phyloP scores from a whole-genome alignment of 1,139 yeast species.

The Kodamaea arcana region DNA sequence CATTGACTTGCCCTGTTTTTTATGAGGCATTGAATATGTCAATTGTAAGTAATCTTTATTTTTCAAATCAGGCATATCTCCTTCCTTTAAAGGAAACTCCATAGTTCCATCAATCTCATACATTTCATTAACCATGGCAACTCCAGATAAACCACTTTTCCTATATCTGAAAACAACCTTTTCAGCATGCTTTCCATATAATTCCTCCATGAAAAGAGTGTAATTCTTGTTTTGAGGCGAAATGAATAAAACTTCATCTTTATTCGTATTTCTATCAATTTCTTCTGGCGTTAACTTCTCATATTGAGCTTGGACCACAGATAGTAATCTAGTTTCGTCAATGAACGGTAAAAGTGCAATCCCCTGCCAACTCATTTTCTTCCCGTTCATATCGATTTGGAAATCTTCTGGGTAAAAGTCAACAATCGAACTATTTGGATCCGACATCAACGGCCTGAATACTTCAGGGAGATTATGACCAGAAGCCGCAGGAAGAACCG shows the following conservation, averaged over 20 bases:
- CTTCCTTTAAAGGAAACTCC: constrained; percentile 58
- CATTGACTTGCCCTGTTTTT: constrained; percentile 69
- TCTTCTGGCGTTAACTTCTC: constrained; percentile 65
- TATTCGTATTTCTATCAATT: constrained; percentile 61
- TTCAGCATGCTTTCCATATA: constrained; percentile 24
- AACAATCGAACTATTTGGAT: constrained; percentile 74
- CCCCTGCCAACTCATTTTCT: constrained; percentile 94
- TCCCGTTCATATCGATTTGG: constrained; percentile 92
- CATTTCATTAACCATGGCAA: constrained; percentile 38
- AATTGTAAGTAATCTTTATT: constrained; percentile 54
- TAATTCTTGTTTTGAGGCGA: constrained; percentile 54
- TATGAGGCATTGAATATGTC: constrained; percentile 54
- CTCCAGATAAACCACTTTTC: constrained; percentile 66
- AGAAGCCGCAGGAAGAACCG: constrained; percentile 95
- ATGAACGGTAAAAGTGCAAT: constrained; percentile 87
- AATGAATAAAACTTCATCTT: constrained; percentile 56
- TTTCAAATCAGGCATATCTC: constrained; percentile 54
- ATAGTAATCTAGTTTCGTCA: constrained; percentile 70
- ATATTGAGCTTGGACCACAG: constrained; percentile 65
- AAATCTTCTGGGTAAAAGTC: constrained; percentile 91
- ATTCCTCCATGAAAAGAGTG: constrained; percentile 27
- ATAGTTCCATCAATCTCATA: constrained; percentile 48
- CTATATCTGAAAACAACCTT: constrained; percentile 42
- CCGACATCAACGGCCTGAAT: constrained; percentile 79
- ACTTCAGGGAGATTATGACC: constrained; percentile 86